Base-by-base conservation (phyloP, 2,329 filamentous ascomycete species). In the Ceratocystis destructans region DNA sequence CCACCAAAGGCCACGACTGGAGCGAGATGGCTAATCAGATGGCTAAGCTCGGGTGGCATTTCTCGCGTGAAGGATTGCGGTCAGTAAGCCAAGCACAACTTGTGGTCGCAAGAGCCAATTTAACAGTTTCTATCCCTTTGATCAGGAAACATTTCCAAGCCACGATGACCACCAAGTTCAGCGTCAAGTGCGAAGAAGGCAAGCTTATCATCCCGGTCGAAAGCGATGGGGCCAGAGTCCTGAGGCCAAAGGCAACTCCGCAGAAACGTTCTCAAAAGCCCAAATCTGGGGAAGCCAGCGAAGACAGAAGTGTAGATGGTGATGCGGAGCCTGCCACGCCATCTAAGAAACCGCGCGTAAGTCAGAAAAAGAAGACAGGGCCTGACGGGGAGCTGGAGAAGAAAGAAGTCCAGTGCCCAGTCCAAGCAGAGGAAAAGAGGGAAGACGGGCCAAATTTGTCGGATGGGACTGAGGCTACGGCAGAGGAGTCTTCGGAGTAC, bases 111-210 rank as follows among this genome's bases (percentile, higher is more conserved):
- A 20, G 5, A 41, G 20, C 28, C 12, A 20, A 8, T 10, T 20
- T 46, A 33, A 12, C 44, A 17, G 33, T 33, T 12, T 25, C n/a
- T 17, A 48, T 17, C 17, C 20, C 12, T 10, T 28, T 17, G 25
- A 28, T 33, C 53, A 59, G 64, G 6, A 53, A 65, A 28, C 55
- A 41, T 41, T 66, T 61, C 45, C 64, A 53, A 37, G 57, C 55
- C 45, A 66, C n/a, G 8, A 44, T 62, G 64, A 20, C 44, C 48
- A 28, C 48, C 48, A 53, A 25, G 48, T 53, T 53, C 25, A 53
- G 8, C 20, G 48, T 15, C 48, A 53, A 53, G 25, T 53, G 48
- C 48, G 48, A 28, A 10, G 48, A 53, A 25, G 20, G 48, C n/a
- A 25, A 25, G 48, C 48, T 53, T 15, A 3, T 5, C 20, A 8